Base-by-base conservation (phyloP, 129 eudicot genomes). In the Tagetes patula region DNA sequence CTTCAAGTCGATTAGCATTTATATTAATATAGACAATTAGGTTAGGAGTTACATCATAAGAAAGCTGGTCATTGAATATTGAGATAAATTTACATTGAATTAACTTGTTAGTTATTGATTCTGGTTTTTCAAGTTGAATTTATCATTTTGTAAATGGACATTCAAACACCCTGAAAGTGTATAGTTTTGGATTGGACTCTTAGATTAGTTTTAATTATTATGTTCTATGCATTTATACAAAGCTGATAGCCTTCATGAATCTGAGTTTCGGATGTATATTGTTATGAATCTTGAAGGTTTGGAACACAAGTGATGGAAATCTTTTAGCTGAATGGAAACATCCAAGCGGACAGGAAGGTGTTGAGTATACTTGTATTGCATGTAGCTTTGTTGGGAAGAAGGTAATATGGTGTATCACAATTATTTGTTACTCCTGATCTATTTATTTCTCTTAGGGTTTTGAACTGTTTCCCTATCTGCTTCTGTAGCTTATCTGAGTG, bases 271-370 rank as follows among this genome's bases (percentile, higher is more conserved):
- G 42, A 65, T 32, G 27, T 49, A 32, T 14, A 30, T 65, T 64
- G 31, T 55, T 11, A 5, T 59, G 39, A 47, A 45, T 58, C 9
- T 75, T 75, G 65, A 81, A 86, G 91, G 81, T 86, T 32, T 86
- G 91, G 91, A 81, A 86, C 72, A 81, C 88, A n/a, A 65, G 75
- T 69, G 77, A 58, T 79, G 91, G 88, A 65, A 75, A 47, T n/a
- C 56, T 72, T 32, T 75, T 81, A 48, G 78, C 87, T 2, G 87
- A 83, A 54, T 83, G 88, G 91, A 86, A 72, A 64, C 80, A 65
- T 3, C 61, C 81, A 1, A 81, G 81, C 72, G 84, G 60, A 41
- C 75, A 48, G 65, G 70, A 75, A 12, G 77, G 52, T 67, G 56
- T 9, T 42, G 56, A 55, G 55, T 71, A 75, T 69, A 77, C 88